These are phyloP conservation scores for Aquilaria malaccensis DNA, from an alignment of 345 rosid species.

Conservation along the genomic window DNA sequence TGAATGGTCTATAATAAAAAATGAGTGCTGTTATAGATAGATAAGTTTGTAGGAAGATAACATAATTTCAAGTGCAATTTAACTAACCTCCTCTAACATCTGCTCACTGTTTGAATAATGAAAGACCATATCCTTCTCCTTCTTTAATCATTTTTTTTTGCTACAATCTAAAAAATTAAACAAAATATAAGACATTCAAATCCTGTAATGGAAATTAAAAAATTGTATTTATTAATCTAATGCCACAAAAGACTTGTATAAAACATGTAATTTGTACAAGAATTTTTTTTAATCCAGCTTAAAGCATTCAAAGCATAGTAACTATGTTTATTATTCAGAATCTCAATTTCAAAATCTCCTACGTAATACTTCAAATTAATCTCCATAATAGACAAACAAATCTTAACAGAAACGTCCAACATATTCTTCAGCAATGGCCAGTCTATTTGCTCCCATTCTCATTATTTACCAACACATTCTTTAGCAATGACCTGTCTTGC, in stretches of 20 bases:
- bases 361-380: constrained; percentile 25
- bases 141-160: constrained; percentile 82
- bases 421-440: constrained; percentile 71
- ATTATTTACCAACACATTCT: constrained; percentile 49
- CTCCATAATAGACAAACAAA: constrained; percentile 71
- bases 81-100: constrained; percentile 83
- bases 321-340: constrained; percentile 60
- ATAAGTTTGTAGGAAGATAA: neutral
- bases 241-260: constrained; percentile 36
- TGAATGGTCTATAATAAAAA: constrained; percentile 68
- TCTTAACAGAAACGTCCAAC: constrained; percentile 67
- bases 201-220: constrained; percentile 1
- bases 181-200: neutral
- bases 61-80: neutral
- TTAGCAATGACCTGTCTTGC: no score
- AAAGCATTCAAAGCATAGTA: constrained; percentile 88
- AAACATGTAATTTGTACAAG: constrained; percentile 78
- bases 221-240: neutral
- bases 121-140: constrained; percentile 85
- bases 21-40: constrained; percentile 4
- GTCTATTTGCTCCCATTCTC: constrained; percentile 88
- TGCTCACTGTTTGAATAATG: constrained; percentile 85
- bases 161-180: constrained; percentile 32
- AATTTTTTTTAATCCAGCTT: constrained; percentile 69
- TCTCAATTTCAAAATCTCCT: constrained; percentile 64